Percentiles rank a stretch among this genome's conserved stretches.
Evolutionary conservation across 2,329 filamentous ascomycete species (phyloP).

Genomic region (Cladosporium cucumerinum): DNA sequence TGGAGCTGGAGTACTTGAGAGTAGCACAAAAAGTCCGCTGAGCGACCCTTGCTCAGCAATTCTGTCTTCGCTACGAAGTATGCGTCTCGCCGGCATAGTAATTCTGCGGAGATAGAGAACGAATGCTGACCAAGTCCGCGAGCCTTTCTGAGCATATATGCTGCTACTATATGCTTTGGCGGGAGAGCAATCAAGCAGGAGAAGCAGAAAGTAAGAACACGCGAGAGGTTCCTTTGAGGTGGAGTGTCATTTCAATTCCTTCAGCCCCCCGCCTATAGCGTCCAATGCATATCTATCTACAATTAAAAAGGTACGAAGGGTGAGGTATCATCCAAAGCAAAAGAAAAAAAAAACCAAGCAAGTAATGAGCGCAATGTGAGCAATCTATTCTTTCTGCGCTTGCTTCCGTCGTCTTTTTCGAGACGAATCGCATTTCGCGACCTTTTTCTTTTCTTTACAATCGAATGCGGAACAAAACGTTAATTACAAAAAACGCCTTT

Average conservation of each 20-base stretch:
- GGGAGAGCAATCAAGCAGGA: no score
- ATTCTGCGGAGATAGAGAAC: neutral
- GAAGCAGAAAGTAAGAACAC: no score
- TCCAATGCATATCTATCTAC: neutral
- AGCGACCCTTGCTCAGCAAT: neutral
- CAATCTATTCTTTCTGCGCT: slow-evolving; percentile 2
- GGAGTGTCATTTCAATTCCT: neutral
- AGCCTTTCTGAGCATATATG: neutral
- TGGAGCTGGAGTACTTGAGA: neutral
- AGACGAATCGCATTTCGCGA: slow-evolving; percentile 2
- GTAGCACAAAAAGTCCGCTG: neutral
- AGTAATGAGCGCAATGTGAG: neutral
- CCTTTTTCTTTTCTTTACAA: neutral
- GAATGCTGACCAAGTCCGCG: neutral
- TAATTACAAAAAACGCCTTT: neutral
- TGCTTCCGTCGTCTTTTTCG: neutral
- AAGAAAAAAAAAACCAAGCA: neutral
- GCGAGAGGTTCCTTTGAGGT: neutral
- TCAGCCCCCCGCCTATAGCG: neutral
- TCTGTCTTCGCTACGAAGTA: neutral
- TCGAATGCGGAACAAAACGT: neutral
- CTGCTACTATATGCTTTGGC: neutral
- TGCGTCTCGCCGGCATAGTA: neutral
- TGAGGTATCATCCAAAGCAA: neutral
- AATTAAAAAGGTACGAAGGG: neutral